These are phyloP conservation scores for Juglanconis sp. DNA, from an alignment of 2,329 filamentous ascomycete genomes.

Conservation along the genomic window DNA sequence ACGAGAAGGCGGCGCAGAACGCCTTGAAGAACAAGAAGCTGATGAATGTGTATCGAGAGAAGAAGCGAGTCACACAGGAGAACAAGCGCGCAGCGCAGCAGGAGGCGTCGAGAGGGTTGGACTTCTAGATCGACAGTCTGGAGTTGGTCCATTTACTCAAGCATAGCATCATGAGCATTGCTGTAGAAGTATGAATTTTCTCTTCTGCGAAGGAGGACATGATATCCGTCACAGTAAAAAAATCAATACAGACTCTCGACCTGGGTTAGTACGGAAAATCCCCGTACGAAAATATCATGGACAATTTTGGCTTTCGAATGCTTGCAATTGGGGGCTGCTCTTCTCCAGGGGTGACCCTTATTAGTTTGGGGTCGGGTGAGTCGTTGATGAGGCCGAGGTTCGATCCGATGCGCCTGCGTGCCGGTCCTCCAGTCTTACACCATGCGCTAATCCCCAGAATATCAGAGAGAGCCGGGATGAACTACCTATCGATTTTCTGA, in stretches of 20 bases:
- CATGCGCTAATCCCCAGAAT: slow-evolving; percentile 11
- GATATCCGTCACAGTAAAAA: neutral
- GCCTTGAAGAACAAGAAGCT: slow-evolving; percentile 66
- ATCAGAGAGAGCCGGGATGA: slow-evolving; percentile 2
- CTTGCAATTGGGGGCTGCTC: too few species aligned
- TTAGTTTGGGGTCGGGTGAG: too few species aligned
- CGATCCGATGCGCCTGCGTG: neutral
- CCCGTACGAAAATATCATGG: too few species aligned
- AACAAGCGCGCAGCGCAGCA: slow-evolving; percentile 9
- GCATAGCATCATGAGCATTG: too few species aligned
- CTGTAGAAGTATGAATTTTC: too few species aligned
- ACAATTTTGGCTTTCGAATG: neutral
- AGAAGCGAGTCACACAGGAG: slow-evolving; percentile 34
- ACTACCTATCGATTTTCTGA: neutral
- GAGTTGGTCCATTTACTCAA: neutral
- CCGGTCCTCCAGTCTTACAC: slow-evolving; percentile 8
- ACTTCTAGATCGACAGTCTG: neutral
- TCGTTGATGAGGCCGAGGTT: slow-evolving; percentile 7
- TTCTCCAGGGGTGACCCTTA: neutral
- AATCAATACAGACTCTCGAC: too few species aligned
- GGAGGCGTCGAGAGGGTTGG: slow-evolving; percentile 10
- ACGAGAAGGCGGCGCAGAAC: slow-evolving; percentile 60
- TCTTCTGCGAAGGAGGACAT: too few species aligned
- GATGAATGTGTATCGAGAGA: slow-evolving; percentile 46
- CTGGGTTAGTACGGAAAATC: too few species aligned